Evolutionary conservation across 192 early-diverging fungal species (phyloP).

Genomic region (Radiomyces spectabilis): DNA sequence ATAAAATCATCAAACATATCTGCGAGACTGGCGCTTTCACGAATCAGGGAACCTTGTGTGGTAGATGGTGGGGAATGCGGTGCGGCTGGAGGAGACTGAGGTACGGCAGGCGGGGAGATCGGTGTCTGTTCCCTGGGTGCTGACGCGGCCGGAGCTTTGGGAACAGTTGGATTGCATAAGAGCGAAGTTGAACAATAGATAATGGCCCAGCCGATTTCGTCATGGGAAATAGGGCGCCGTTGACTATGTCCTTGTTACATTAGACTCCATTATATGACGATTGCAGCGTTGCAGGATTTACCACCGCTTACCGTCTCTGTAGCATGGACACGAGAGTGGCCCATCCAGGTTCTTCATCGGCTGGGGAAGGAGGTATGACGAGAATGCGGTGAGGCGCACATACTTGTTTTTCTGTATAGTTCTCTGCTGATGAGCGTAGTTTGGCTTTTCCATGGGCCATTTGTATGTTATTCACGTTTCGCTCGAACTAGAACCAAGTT

Average conservation of each 20-base stretch:
- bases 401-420: not conserved
- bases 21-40: not conserved
- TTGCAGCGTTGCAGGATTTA: not conserved
- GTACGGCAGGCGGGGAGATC: not conserved
- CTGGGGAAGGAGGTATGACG: not conserved
- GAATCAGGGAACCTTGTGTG: not conserved
- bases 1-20: conserved; percentile 1
- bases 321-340: not conserved
- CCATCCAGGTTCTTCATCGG: not conserved
- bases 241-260: not conserved
- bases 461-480: too few species aligned
- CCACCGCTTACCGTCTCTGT: not conserved
- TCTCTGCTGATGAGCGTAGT: too few species aligned
- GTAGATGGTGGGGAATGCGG: not conserved
- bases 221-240: not conserved
- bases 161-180: not conserved
- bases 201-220: not conserved
- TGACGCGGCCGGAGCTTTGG: not conserved
- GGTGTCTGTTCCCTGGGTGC: not conserved
- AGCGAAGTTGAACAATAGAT: not conserved
- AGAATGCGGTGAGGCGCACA: not conserved
- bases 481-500: too few species aligned
- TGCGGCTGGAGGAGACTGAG: not conserved
- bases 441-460: too few species aligned
- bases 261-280: not conserved